Evolutionary conservation across 352 stramenopile species (phyloP).

Genomic region (Phytophthora crassamura): DNA sequence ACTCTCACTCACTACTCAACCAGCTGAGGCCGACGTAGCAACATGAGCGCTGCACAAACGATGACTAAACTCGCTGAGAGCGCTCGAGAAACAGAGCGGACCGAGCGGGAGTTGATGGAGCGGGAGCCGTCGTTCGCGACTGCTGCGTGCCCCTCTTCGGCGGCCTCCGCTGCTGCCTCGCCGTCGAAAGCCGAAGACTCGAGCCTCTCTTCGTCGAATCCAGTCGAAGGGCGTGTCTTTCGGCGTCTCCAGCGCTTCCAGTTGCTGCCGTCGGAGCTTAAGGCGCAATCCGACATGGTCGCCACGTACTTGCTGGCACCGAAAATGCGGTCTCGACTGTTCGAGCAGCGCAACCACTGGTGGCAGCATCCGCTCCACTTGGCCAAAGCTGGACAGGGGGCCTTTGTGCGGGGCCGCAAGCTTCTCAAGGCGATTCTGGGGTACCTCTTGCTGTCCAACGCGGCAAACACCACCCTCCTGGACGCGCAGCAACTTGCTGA

Average conservation of each 20-base stretch:
- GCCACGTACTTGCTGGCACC: slow-evolving; percentile 41
- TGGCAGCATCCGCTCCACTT: slow-evolving; percentile 42
- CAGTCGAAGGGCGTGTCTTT: slow-evolving; percentile 47
- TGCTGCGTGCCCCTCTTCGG: slow-evolving; percentile 15
- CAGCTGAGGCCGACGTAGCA: too few relatives aligned
- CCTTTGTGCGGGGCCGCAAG: slow-evolving; percentile 45
- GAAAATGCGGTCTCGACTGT: slow-evolving; percentile 32
- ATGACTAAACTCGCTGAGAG: slow-evolving; percentile 43
- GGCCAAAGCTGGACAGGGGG: slow-evolving; percentile 26
- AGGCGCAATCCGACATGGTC: slow-evolving; percentile 44
- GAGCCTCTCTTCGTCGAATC: background rate
- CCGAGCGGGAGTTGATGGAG: slow-evolving; percentile 39
- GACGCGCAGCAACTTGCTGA: slow-evolving; percentile 44
- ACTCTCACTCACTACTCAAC: slow-evolving; percentile 4
- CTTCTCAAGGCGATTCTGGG: slow-evolving; percentile 41
- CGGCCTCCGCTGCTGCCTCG: background rate
- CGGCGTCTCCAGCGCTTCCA: slow-evolving; percentile 44
- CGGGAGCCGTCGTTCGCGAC: slow-evolving; percentile 30
- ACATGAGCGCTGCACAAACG: slow-evolving; percentile 37
- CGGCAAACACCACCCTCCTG: slow-evolving; percentile 35
- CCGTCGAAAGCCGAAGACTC: background rate
- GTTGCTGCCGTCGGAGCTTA: slow-evolving; percentile 35
- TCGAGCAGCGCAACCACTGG: slow-evolving; percentile 37
- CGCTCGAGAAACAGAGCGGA: slow-evolving; percentile 34
- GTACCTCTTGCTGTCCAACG: slow-evolving; percentile 39